A percentile compares a stretch with the other conserved stretches of the same genome.
Evolutionary conservation across 345 rosid species (phyloP).

Genomic region (Camelina laxa): DNA sequence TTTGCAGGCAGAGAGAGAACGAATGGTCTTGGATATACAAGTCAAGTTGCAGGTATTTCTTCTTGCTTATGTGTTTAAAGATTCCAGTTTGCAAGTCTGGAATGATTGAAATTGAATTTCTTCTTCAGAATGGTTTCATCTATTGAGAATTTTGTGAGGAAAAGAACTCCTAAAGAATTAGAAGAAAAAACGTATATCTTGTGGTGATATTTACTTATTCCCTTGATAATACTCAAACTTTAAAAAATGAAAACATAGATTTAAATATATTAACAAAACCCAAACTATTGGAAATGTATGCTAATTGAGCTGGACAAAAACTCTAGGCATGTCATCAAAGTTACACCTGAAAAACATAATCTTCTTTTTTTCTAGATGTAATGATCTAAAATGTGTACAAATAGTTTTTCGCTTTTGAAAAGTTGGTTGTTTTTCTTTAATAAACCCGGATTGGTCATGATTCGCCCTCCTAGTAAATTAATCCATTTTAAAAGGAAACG

Average conservation of each 20-base stretch:
- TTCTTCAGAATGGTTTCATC: conserved; percentile 11
- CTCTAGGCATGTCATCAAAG: conserved; percentile 4
- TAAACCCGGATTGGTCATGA: conserved; percentile 7
- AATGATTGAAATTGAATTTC: conserved; percentile 3
- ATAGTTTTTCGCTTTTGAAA: neutral
- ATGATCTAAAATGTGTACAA: neutral
- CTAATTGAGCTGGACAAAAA: conserved; percentile 17
- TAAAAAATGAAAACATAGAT: neutral
- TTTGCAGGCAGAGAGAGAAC: conserved; percentile 89
- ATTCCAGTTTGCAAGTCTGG: conserved; percentile 24
- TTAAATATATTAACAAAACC: neutral
- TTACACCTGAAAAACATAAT: neutral
- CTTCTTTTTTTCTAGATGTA: neutral
- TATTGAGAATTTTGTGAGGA: conserved; percentile 14
- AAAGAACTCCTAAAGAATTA: conserved; percentile 24
- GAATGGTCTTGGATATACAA: conserved; percentile 97
- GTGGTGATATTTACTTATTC: conserved; percentile 24
- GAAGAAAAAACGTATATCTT: neutral
- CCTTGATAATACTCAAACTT: conserved; percentile 11
- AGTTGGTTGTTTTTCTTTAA: conserved; percentile 14
- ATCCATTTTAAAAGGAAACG: neutral
- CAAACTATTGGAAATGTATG: conserved; percentile 16
- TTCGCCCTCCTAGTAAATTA: conserved; percentile 10
- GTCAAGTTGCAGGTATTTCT: conserved; percentile 90
- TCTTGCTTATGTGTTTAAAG: conserved; percentile 18